phyloP scores from a whole-genome alignment of 1,284 basidiomycete species.

The Cryptococcus sp. region DNA sequence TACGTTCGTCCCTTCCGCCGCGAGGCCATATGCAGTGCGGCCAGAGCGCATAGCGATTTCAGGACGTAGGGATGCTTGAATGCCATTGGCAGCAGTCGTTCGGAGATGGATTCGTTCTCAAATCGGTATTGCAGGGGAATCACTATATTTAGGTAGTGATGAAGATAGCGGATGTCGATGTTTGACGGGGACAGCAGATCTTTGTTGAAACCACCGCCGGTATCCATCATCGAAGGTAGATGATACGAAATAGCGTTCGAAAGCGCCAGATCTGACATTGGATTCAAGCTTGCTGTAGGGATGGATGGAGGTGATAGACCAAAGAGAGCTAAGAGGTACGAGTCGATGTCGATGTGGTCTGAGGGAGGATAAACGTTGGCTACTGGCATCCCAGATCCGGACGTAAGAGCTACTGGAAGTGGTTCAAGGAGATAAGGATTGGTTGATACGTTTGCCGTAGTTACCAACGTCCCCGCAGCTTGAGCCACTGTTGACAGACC shows the following conservation, averaged over 20 bases:
- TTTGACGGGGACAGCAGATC: slow-evolving; percentile 1
- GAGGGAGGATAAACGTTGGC: not conserved
- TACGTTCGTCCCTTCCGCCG: too few relatives aligned
- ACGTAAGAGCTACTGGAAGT: too few relatives aligned
- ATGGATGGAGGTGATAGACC: too few relatives aligned
- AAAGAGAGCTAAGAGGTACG: too few relatives aligned
- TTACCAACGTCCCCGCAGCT: too few relatives aligned
- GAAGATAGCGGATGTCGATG: slow-evolving; percentile 21
- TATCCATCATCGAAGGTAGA: not conserved
- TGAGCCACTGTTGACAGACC: too few relatives aligned
- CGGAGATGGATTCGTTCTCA: slow-evolving; percentile 20
- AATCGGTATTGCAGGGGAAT: slow-evolving; percentile 33
- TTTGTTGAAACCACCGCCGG: not conserved
- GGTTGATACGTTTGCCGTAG: too few relatives aligned
- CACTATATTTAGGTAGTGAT: slow-evolving; percentile 35
- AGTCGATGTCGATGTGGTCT: too few relatives aligned
- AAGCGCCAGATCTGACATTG: too few relatives aligned
- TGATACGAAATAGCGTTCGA: not conserved
- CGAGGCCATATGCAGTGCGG: slow-evolving; percentile 26
- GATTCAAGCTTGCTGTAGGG: too few relatives aligned
- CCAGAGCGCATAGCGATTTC: slow-evolving; percentile 19
- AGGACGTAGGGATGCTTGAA: slow-evolving; percentile 22
- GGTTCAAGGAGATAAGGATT: too few relatives aligned
- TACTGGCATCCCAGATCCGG: too few relatives aligned
- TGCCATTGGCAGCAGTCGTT: slow-evolving; percentile 25